Percentiles rank a stretch among this genome's conserved stretches.
These are phyloP conservation scores for Pistacia integerrima DNA, from an alignment of 345 rosid genomes.

Conservation along the genomic window DNA sequence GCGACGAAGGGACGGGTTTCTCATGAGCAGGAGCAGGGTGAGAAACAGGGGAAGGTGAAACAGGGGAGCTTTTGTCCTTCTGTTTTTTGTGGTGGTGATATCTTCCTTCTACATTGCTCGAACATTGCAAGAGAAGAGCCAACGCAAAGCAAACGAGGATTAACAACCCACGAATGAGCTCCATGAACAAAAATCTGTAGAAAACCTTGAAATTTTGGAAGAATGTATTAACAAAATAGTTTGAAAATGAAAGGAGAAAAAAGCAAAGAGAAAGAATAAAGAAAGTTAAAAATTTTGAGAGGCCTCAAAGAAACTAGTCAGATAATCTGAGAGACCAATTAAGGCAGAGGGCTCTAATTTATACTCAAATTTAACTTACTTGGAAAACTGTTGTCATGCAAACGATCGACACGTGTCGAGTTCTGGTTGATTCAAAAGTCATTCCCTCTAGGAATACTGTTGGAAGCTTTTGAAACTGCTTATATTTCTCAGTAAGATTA, in stretches of 20 bases:
- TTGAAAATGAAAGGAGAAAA: slow-evolving; percentile 12
- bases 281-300: background rate
- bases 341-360: slow-evolving; percentile 29
- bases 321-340: background rate
- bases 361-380: slow-evolving; percentile 27
- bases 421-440: slow-evolving; percentile 31
- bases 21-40: slow-evolving; percentile 26
- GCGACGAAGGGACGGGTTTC: slow-evolving; percentile 30
- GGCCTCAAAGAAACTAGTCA: background rate
- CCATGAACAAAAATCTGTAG: slow-evolving; percentile 24
- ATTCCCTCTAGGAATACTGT: background rate
- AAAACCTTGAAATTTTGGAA: background rate
- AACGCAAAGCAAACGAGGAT: slow-evolving; percentile 21
- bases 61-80: slow-evolving; percentile 32
- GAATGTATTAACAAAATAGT: no score
- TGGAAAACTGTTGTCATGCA: slow-evolving; percentile 12
- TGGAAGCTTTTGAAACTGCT: slow-evolving; percentile 12
- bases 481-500: background rate
- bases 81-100: slow-evolving; percentile 65
- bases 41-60: slow-evolving; percentile 19
- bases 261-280: slow-evolving; percentile 8
- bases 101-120: slow-evolving; percentile 60
- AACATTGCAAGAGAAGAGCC: slow-evolving; percentile 26
- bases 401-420: slow-evolving; percentile 46
- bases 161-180: slow-evolving; percentile 25